Evolutionary conservation across 2,329 filamentous ascomycete genomes (phyloP), one percentile per base, ranked within the genome.

Genomic region (Plectosphaerella plurivora): DNA sequence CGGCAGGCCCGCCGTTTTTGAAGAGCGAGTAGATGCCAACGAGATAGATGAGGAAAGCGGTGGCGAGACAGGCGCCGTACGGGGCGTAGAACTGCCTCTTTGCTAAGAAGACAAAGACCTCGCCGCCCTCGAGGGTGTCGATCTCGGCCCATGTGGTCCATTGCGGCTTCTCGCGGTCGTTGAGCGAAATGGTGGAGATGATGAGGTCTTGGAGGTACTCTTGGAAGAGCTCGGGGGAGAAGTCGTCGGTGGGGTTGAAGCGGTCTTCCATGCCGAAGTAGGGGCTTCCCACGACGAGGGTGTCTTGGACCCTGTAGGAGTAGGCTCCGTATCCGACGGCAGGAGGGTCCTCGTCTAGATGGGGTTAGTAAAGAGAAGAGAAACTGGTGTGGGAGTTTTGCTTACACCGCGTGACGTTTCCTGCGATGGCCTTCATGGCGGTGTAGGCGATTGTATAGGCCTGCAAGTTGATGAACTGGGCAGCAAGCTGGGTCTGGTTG

Each of bases 181-280:
- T 16, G 4, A 54, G 9, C 2, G 20, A 49, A 9, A 45, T 14
- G 1, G 5, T 37, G 0, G 53, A 54, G n/a, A 45, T 15, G 22
- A 35, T 25, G 4, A 52, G 16, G 12, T 50, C 9, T 24, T 18
- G 9, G 8, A 50, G 41, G 5, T 18, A 54, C 5, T 16, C 20
- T 4, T 52, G 28, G 1, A 50, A 15, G 5, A 20, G 33, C 16
- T 46, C 25, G 18, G 47, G 28, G 2, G 25, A 39, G 10, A 52
- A 20, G 14, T 45, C 12, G 12, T 48, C 18, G 2, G 11, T 2
- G 1, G 46, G 46, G 8, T 39, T 41, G 33, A 42, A 25, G 9
- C 16, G 44, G 15, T 54, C 41, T n/a, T n/a, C 10, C 16, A 33
- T 47, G 5, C 15, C 52, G 16, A 54, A 12, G 15, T 37, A 54